Conservation (phyloP, 2,329 filamentous ascomycete species). For the Clarireedia paspali region DNA sequence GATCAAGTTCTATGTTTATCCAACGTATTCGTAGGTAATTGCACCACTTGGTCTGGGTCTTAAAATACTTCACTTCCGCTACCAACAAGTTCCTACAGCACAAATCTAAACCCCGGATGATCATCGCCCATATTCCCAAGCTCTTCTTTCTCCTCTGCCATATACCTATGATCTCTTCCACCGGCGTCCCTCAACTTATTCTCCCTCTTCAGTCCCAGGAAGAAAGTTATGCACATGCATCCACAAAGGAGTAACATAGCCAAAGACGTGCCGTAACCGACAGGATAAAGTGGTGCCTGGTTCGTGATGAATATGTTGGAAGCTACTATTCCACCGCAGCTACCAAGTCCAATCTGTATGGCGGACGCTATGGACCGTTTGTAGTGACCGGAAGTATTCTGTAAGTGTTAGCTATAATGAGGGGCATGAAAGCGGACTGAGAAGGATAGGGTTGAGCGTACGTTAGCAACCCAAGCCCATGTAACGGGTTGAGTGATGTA, state of each 20-base stretch:
- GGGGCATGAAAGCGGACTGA: background rate
- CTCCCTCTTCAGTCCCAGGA: conserved; percentile 1
- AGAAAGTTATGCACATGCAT: background rate
- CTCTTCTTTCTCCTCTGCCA: background rate
- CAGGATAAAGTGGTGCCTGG: background rate
- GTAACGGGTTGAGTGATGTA: conserved; percentile 30
- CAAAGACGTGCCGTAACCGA: background rate
- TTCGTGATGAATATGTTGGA: conserved; percentile 2
- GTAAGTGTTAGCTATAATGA: background rate
- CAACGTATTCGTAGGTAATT: too few species aligned
- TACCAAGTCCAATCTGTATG: conserved; percentile 12
- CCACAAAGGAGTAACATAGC: background rate
- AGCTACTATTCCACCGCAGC: background rate
- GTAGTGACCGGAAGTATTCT: conserved; percentile 17
- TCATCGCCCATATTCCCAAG: conserved; percentile 6
- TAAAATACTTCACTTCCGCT: too few species aligned
- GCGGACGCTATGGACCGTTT: conserved; percentile 2
- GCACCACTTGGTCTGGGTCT: too few species aligned
- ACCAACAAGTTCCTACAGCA: background rate
- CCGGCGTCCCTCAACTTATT: background rate
- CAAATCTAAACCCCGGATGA: conserved; percentile 2
- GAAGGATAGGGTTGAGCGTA: background rate
- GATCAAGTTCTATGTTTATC: too few species aligned
- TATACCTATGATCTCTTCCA: background rate
- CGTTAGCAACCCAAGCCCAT: conserved; percentile 42